Conservation (phyloP, 805 yeast species). For the Hanseniaspora meyeri region DNA sequence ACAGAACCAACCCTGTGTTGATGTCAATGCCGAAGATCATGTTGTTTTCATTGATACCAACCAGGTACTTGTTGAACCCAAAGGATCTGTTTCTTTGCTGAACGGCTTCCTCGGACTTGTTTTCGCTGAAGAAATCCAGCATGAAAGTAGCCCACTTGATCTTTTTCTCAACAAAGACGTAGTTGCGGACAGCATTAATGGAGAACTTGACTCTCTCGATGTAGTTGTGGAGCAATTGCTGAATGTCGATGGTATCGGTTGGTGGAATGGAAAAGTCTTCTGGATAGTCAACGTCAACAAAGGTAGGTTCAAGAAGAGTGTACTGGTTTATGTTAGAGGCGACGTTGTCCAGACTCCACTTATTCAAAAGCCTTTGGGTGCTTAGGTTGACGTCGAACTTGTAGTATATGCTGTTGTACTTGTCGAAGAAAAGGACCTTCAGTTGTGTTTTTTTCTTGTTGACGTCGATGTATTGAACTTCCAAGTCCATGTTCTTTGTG, state of each 20-base stretch:
- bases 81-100: constrained; percentile 26
- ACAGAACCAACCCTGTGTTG: constrained; percentile 29
- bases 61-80: constrained; percentile 36
- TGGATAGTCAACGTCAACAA: constrained; percentile 14
- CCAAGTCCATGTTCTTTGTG: neutral
- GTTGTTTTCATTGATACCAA: constrained; percentile 33
- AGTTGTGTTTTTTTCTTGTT: neutral
- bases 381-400: neutral
- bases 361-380: neutral
- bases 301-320: constrained; percentile 16
- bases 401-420: neutral
- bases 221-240: constrained; percentile 21
- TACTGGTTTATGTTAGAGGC: constrained; percentile 28
- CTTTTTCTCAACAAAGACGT: constrained; percentile 15
- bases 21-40: constrained; percentile 35
- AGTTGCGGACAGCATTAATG: constrained; percentile 17
- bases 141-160: constrained; percentile 15
- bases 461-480: neutral
- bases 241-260: constrained; percentile 4
- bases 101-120: constrained; percentile 13
- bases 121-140: constrained; percentile 17
- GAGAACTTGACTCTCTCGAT: constrained; percentile 21
- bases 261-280: constrained; percentile 20
- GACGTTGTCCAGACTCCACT: constrained; percentile 38
- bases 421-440: neutral